A percentile compares a stretch with the other conserved stretches of the same genome.
phyloP scores from a whole-genome alignment of 371 early-diverging fungal species.

The Syncephalis plumigaleata region DNA sequence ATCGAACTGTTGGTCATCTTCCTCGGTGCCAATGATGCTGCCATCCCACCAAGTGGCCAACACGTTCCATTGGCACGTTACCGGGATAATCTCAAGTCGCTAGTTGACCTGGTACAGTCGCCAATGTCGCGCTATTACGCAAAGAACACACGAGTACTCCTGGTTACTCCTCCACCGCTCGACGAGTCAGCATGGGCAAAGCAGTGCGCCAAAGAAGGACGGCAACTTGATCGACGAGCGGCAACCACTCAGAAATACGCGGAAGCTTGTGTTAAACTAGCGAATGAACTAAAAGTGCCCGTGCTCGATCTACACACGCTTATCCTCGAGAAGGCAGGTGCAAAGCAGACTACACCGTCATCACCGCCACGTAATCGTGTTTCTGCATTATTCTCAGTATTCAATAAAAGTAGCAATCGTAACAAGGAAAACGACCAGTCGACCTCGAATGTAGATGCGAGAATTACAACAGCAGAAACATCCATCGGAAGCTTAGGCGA shows the following conservation, averaged over 20 bases:
- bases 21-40: slow-evolving; percentile 74
- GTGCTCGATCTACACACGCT: slow-evolving; percentile 24
- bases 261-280: slow-evolving; percentile 29
- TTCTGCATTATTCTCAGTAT: slow-evolving; percentile 6
- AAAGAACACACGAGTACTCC: slow-evolving; percentile 33
- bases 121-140: slow-evolving; percentile 30
- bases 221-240: slow-evolving; percentile 22
- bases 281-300: slow-evolving; percentile 18
- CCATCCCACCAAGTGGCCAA: slow-evolving; percentile 23
- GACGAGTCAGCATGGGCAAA: slow-evolving; percentile 34
- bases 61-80: slow-evolving; percentile 48
- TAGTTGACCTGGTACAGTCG: slow-evolving; percentile 27
- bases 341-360: background rate
- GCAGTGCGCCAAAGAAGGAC: slow-evolving; percentile 16
- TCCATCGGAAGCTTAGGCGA: slow-evolving; percentile 7
- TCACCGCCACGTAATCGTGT: slow-evolving; percentile 1
- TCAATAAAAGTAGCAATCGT: slow-evolving; percentile 8
- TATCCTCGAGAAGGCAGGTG: background rate
- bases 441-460: no score
- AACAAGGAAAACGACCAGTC: slow-evolving; percentile 2
- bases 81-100: slow-evolving; percentile 25
- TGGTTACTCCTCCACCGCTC: slow-evolving; percentile 62
- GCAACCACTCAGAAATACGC: slow-evolving; percentile 31
- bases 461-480: background rate
- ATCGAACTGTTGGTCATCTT: slow-evolving; percentile 48